Conservation (phyloP, 2,329 filamentous ascomycete genomes). For the Thermomyces lanuginosus region DNA sequence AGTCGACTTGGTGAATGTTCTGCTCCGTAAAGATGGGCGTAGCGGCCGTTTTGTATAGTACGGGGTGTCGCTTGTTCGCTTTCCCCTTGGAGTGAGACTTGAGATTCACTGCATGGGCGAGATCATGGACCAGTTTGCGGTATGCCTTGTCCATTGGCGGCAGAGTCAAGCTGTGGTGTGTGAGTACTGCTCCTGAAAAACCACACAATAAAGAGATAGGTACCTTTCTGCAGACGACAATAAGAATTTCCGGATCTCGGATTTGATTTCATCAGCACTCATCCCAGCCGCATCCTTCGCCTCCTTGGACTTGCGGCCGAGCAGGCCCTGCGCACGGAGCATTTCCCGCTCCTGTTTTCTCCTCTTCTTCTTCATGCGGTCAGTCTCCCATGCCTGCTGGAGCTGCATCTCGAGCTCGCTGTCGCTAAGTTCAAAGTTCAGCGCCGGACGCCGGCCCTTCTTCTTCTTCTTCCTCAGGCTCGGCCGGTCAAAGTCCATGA, state of each 20-base stretch:
- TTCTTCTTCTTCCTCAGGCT: slow-evolving; percentile 48
- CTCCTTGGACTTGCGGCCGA: slow-evolving; percentile 41
- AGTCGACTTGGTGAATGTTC: slow-evolving; percentile 32
- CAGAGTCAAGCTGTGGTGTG: slow-evolving; percentile 45
- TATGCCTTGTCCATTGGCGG: slow-evolving; percentile 70
- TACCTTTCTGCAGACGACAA: slow-evolving; percentile 46
- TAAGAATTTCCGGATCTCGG: slow-evolving; percentile 59
- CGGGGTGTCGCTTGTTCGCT: slow-evolving; percentile 55
- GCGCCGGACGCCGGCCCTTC: slow-evolving; percentile 43
- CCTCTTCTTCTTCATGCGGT: slow-evolving; percentile 53
- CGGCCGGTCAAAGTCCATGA: slow-evolving; percentile 67
- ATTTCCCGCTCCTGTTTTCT: slow-evolving; percentile 56
- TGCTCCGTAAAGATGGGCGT: slow-evolving; percentile 47
- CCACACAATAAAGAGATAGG: slow-evolving; percentile 12
- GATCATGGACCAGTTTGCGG: slow-evolving; percentile 63
- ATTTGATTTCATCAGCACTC: slow-evolving; percentile 50
- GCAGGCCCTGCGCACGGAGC: slow-evolving; percentile 47
- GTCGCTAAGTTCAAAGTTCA: slow-evolving; percentile 44
- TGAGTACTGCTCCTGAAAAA: slow-evolving; percentile 3
- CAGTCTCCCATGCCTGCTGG: slow-evolving; percentile 45
- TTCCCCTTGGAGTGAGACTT: slow-evolving; percentile 71
- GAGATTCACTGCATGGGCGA: slow-evolving; percentile 58
- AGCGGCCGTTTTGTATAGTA: slow-evolving; percentile 55
- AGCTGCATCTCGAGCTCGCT: slow-evolving; percentile 49
- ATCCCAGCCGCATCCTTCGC: slow-evolving; percentile 61